A percentile compares a stretch with the other conserved stretches of the same genome.
phyloP scores from a whole-genome alignment of 1,139 yeast species.

The Zygoascus hellenicus region DNA sequence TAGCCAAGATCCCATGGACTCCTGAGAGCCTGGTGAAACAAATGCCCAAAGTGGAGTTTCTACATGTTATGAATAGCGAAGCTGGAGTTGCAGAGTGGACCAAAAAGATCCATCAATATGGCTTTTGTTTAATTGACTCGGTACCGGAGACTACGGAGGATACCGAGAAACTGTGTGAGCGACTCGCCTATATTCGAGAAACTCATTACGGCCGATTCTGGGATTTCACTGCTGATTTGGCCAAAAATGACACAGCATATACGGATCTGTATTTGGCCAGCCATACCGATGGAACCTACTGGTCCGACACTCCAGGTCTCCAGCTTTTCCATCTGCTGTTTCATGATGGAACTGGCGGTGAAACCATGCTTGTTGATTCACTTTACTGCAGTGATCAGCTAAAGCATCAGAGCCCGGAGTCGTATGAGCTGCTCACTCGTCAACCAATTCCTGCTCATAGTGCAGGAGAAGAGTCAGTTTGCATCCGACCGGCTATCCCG shows the following conservation, averaged over 20 bases:
- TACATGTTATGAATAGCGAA: conserved; percentile 43
- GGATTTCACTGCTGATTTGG: conserved; percentile 71
- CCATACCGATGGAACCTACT: conserved; percentile 76
- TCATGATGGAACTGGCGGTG: conserved; percentile 70
- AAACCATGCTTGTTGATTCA: conserved; percentile 65
- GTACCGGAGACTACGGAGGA: conserved; percentile 60
- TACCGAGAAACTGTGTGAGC: conserved; percentile 54
- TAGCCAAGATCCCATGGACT: conserved; percentile 42
- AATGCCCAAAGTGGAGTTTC: conserved; percentile 50
- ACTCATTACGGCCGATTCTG: conserved; percentile 81
- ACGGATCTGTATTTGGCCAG: conserved; percentile 61
- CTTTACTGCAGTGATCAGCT: conserved; percentile 56
- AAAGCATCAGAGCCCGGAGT: conserved; percentile 46
- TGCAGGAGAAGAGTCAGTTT: conserved; percentile 66
- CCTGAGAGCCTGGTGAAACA: conserved; percentile 37
- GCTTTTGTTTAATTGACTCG: conserved; percentile 58
- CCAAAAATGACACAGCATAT: conserved; percentile 70
- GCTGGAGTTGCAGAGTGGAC: conserved; percentile 55
- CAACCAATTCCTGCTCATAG: conserved; percentile 67
- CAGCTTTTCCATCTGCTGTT: conserved; percentile 64
- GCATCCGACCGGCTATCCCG: conserved; percentile 57
- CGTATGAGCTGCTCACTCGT: conserved; percentile 48
- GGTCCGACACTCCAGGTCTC: conserved; percentile 72
- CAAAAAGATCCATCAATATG: conserved; percentile 51
- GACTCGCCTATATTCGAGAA: conserved; percentile 58